phyloP scores from a whole-genome alignment of 2,329 filamentous ascomycete genomes.

The Penicillium decumbens region DNA sequence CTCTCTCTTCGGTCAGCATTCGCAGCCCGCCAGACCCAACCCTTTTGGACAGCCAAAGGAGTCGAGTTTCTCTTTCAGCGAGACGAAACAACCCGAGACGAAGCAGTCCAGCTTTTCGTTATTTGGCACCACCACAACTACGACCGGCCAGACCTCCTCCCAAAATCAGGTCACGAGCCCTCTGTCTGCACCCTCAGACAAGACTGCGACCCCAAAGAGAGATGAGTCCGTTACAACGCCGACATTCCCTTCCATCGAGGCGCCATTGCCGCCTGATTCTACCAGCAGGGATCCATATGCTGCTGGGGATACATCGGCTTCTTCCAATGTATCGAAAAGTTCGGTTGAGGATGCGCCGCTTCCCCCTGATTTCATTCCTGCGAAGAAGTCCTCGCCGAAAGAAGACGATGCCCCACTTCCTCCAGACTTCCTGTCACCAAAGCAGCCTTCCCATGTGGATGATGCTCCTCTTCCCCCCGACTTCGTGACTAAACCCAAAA shows the following conservation, averaged over 20 bases:
- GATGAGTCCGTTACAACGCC: slow-evolving; percentile 33
- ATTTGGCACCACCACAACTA: slow-evolving; percentile 23
- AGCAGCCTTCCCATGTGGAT: background rate
- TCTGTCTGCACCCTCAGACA: slow-evolving; percentile 32
- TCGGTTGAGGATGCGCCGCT: slow-evolving; percentile 41
- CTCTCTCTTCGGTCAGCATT: background rate
- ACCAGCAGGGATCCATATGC: slow-evolving; percentile 46
- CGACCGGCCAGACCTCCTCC: slow-evolving; percentile 6
- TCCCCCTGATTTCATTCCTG: slow-evolving; percentile 25
- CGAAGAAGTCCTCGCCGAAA: slow-evolving; percentile 1
- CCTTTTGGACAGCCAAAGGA: background rate
- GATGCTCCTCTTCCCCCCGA: slow-evolving; percentile 28
- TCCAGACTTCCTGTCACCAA: slow-evolving; percentile 6
- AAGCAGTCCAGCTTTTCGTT: slow-evolving; percentile 31
- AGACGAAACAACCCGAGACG: slow-evolving; percentile 30
- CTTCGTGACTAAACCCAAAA: slow-evolving; percentile 21
- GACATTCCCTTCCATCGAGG: slow-evolving; percentile 28
- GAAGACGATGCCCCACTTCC: slow-evolving; percentile 7
- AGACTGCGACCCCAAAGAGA: slow-evolving; percentile 34
- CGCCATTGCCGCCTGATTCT: slow-evolving; percentile 46
- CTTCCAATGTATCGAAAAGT: slow-evolving; percentile 41
- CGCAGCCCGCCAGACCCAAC: background rate
- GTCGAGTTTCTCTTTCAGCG: slow-evolving; percentile 1
- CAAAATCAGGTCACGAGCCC: slow-evolving; percentile 27
- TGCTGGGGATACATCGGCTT: slow-evolving; percentile 48